phyloP scores from a whole-genome alignment of 768 basidiomycete genomes.

The Auriculariales sp. region DNA sequence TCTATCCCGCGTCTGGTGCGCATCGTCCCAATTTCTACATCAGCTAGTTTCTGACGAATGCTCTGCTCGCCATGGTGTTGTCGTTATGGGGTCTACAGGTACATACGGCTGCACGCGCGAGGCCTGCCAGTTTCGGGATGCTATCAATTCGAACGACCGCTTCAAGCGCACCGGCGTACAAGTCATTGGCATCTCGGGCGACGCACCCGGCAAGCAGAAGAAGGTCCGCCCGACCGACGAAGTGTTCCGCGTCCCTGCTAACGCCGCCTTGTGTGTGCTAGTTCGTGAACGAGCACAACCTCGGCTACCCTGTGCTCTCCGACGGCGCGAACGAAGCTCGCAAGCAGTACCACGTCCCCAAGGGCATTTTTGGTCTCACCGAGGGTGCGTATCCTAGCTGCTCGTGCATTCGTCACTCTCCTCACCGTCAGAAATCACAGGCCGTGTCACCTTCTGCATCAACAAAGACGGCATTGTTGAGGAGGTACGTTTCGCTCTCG shows the following conservation, averaged over 20 bases:
- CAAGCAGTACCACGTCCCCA: slow-evolving; percentile 51
- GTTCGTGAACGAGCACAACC: slow-evolving; percentile 11
- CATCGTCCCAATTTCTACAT: slow-evolving; percentile 6
- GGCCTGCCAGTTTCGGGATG: slow-evolving; percentile 73
- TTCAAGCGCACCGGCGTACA: slow-evolving; percentile 51
- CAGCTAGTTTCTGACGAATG: slow-evolving; percentile 1
- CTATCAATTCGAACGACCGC: slow-evolving; percentile 50
- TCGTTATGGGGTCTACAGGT: slow-evolving; percentile 24
- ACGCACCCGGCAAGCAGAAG: slow-evolving; percentile 60
- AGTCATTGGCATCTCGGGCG: slow-evolving; percentile 62
- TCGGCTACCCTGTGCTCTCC: slow-evolving; percentile 57
- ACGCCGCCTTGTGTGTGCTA: no score
- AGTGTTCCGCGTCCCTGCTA: no score
- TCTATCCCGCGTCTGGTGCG: slow-evolving; percentile 60
- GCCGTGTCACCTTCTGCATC: slow-evolving; percentile 62
- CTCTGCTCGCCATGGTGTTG: not conserved
- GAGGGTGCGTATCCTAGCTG: slow-evolving; percentile 20
- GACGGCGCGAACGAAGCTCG: slow-evolving; percentile 48
- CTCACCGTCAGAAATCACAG: slow-evolving; percentile 11
- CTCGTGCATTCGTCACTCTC: no score
- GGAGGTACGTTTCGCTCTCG: slow-evolving; percentile 25
- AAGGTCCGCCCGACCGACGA: slow-evolving; percentile 57
- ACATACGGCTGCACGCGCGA: slow-evolving; percentile 70
- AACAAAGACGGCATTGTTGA: slow-evolving; percentile 50
- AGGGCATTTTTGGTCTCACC: slow-evolving; percentile 48